phyloP scores from a whole-genome alignment of 495 filamentous ascomycete species.

The Penicillium manginii region DNA sequence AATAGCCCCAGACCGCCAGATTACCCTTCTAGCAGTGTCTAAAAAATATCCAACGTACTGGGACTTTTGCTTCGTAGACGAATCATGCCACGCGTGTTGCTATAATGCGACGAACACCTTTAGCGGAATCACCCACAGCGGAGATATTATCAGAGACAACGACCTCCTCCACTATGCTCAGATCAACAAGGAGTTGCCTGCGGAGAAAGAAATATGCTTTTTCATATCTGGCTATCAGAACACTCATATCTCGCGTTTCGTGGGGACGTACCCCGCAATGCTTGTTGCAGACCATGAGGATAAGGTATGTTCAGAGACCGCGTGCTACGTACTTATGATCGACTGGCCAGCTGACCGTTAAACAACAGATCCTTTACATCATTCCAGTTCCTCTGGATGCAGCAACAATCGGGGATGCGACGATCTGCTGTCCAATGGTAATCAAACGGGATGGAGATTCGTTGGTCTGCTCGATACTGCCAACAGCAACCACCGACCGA shows the following conservation, averaged over 20 bases:
- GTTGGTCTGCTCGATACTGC: constrained; percentile 29
- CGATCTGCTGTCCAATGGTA: constrained; percentile 29
- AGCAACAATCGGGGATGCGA: constrained; percentile 33
- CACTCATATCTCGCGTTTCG: constrained; percentile 24
- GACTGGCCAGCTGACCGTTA: too few relatives aligned
- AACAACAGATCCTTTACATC: constrained; percentile 27
- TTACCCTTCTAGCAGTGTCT: constrained; percentile 28
- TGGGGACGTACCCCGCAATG: constrained; percentile 25
- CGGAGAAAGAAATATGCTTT: constrained; percentile 23
- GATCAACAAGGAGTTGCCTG: constrained; percentile 15
- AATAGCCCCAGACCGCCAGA: constrained; percentile 23
- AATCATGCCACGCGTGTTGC: constrained; percentile 19
- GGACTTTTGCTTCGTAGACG: constrained; percentile 31
- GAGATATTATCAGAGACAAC: background rate
- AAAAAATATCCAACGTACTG: constrained; percentile 27
- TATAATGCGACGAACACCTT: constrained; percentile 19
- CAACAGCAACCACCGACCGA: constrained; percentile 27
- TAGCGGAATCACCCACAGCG: constrained; percentile 9
- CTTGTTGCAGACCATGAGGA: constrained; percentile 31
- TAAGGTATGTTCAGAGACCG: constrained; percentile 20
- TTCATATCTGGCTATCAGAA: constrained; percentile 29
- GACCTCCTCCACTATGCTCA: constrained; percentile 23
- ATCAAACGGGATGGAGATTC: constrained; percentile 29
- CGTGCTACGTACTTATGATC: background rate
- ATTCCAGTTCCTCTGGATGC: constrained; percentile 30